These are phyloP conservation scores for Penicillium psychrofluorescens DNA, from an alignment of 495 filamentous ascomycete genomes.

Conservation along the genomic window DNA sequence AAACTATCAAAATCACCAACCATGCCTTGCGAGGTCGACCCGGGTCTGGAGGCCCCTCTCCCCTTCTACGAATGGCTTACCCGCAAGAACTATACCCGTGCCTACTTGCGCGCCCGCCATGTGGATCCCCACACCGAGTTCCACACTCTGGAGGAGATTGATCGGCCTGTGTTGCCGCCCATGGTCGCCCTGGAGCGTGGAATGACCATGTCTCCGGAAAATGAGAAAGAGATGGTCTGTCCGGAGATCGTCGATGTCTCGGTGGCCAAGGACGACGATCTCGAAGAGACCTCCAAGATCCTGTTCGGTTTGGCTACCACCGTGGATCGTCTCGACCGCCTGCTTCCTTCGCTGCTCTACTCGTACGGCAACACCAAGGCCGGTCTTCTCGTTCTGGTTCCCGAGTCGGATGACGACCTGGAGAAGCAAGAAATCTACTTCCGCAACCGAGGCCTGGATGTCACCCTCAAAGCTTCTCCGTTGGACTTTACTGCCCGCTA, in stretches of 20 bases:
- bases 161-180: conserved; percentile 35
- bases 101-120: conserved; percentile 38
- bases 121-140: conserved; percentile 34
- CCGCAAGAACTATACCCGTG: conserved; percentile 43
- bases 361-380: conserved; percentile 45
- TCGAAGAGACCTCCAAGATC: conserved; percentile 44
- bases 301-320: conserved; percentile 47
- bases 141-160: conserved; percentile 34
- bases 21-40: conserved; percentile 29
- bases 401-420: conserved; percentile 37
- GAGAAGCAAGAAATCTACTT: conserved; percentile 40
- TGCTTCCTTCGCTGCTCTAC: conserved; percentile 41
- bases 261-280: conserved; percentile 32
- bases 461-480: conserved; percentile 47
- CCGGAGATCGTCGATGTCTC: conserved; percentile 40
- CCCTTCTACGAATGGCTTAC: conserved; percentile 39
- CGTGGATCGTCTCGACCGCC: conserved; percentile 39
- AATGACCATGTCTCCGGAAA: conserved; percentile 34
- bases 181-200: conserved; percentile 42
- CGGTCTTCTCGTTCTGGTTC: conserved; percentile 41
- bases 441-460: conserved; percentile 42
- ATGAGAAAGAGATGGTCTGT: conserved; percentile 34
- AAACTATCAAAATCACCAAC: conserved; percentile 13
- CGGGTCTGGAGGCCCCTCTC: conserved; percentile 28
- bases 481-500: conserved; percentile 55